Evolutionary conservation across 139 green algal genomes (phyloP), one percentile per base, ranked within the genome.

Genomic region (Chlorella ohadii): DNA sequence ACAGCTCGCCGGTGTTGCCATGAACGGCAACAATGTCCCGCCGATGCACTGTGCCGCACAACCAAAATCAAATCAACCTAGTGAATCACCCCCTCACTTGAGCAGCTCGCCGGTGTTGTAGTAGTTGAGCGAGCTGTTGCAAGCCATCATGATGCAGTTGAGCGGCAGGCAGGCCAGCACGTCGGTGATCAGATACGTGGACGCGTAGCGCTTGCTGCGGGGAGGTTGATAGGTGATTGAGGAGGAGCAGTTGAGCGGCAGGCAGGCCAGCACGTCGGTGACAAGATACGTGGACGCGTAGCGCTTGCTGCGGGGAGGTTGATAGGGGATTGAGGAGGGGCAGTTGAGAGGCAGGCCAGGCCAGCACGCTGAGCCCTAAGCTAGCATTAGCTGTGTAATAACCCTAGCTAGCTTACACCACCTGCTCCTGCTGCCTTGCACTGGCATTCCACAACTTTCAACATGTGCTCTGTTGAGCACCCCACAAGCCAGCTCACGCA

Each of bases 181-280:
- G 20, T 86, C 81, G 20, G 76, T 57, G 72, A 70, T 39, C 38
- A 86, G 74, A 47, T 71, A 86, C 17, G 68, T 33, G 56, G 20
- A 22, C 4, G 74, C 17, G 39, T 86, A 86, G 17, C 41, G n/a
- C 71, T n/a, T 33, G 72, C 81, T 86, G 81, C 71, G 68, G 39
- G 39, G 12, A 38, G 71, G 51, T 22, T 23, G 12, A 13, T 59
- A 3, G 9, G 51, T 59, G 51, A 2, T 4, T 2, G 12, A 20
- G 51, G 12, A 59, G 51, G 51, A 13, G 71, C 71, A 78, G 41
- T 78, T 78, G 41, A 78, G 19, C 20, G 71, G 71, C 12, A 78
- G 1, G 81, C 81, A 86, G 38, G 71, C 61, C 19, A 81, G 34
- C 9, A 71, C 57, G 20, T 86, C 81, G 20, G 76, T 57, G 72